Evolutionary conservation across 1,284 basidiomycete genomes (phyloP), one percentile per base, ranked within the genome.

Genomic region (Dichomitus squalens): DNA sequence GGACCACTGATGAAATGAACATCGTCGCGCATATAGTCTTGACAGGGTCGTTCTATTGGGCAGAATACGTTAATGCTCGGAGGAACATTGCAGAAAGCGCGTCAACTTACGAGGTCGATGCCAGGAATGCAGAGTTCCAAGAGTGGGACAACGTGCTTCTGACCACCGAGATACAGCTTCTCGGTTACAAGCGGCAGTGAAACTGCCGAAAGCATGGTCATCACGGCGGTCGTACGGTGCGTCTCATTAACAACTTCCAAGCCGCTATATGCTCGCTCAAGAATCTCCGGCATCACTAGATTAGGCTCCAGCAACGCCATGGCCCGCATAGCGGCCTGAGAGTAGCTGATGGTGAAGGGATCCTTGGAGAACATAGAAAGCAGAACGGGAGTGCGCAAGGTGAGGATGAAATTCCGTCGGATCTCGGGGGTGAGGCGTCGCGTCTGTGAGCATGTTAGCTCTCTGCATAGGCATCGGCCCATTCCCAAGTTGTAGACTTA

Each of bases 301-400:
- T 84, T 81, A 0, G 96, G 95, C 68, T 97, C 94, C 4, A 99
- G 81, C 54, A 92, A 77, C 1, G 91, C 86, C 76, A 96, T 79
- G 25, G 81, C 80, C 58, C 90, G 88, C 48, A 95, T 76, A 14
- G 90, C 80, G 21, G 82, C 81, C 69, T 92, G 90, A 7, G 90
- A 84, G 69, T 83, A 87, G 35, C 80, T 80, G 68, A 87, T 84
- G 29, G 85, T 83, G 4, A 86, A 67, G 2, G 84, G 75, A 64
- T 92, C 93, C 74, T 98, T 98, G 50, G 94, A 89, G 75, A 99
- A 99, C 90, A 99, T 97, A 21, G 93, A 87, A 12, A 98, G 83
- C 34, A 99, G 78, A 1, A 93, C 92, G 8, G 96, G 93, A 0
- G 94, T 96, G 39, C 93, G 85, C 40, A 98, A 80, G 40, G 84